Base-by-base conservation (phyloP, 2,329 filamentous ascomycete species). In the Scopulariopsis brevicaulis region DNA sequence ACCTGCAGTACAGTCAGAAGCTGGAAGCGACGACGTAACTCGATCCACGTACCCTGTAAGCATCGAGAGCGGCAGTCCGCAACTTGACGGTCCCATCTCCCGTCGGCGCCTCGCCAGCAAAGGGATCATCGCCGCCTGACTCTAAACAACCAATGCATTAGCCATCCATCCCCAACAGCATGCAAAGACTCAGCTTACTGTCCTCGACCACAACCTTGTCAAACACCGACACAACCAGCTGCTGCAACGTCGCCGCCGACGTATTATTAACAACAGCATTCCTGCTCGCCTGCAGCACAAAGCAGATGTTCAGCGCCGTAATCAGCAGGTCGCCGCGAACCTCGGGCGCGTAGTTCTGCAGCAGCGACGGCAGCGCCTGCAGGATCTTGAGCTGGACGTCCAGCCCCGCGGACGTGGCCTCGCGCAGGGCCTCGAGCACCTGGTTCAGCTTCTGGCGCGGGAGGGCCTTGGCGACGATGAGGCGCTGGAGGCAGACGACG, bases 311-410 rank as follows among this genome's bases (percentile, higher is more conserved):
- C 63, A 99, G 74, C 0, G 89, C 84, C 11, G 84, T 90, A 32
- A 90, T 87, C 46, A 99, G 78, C 37, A 96, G 76, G 60, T 93
- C 87, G 1, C 89, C 90, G 60, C 86, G 85, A 43, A 99, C 75
- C 59, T 96, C 88, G 40, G 81, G 78, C 0, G 89, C 84, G 71
- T 97, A 97, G 65, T 96, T 96, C 64, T 96, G 92, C 25, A 97
- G 74, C 40, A 99, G 73, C 1, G 91, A 90, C 4, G 94, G 94
- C 18, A 99, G 74, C 1, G 91, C 90, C 70, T 99, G 94, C 15
- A 99, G 76, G 56, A 97, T 94, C 71, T 97, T 97, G 63, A 99
- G 82, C 68, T 99, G 94, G 2, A 96, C 88, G 73, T 99, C 94
- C 60, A 96, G 74, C 15, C 83, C 77, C 67, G 90, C 87, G 70